Conservation (phyloP, 768 basidiomycete genomes). For the Termitomyces sp. region DNA sequence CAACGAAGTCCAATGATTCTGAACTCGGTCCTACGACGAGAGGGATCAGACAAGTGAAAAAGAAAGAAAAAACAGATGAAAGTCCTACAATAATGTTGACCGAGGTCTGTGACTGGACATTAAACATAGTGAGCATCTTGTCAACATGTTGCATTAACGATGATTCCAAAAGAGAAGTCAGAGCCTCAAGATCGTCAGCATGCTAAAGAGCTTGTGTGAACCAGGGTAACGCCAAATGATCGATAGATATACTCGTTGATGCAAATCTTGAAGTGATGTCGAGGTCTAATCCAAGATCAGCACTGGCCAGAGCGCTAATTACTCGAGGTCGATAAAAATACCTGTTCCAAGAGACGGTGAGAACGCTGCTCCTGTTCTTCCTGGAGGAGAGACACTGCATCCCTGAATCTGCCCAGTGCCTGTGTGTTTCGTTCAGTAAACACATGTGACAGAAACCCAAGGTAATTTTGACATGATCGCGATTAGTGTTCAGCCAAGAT, state of each 20-base stretch:
- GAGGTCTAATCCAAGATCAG: slow-evolving; percentile 1
- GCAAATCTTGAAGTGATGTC: slow-evolving; percentile 4
- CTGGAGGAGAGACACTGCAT: background rate
- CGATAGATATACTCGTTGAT: slow-evolving; percentile 1
- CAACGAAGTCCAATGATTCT: slow-evolving; percentile 10
- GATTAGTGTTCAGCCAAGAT: background rate
- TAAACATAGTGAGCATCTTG: slow-evolving; percentile 1
- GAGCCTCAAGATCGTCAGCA: slow-evolving; percentile 1
- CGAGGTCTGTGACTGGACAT: slow-evolving; percentile 9
- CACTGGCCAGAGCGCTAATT: too few relatives aligned
- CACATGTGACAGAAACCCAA: background rate
- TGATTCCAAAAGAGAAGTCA: background rate
- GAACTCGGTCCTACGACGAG: slow-evolving; percentile 7
- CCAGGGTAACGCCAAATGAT: background rate
- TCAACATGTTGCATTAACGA: slow-evolving; percentile 2
- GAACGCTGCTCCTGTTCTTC: slow-evolving; percentile 1
- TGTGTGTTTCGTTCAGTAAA: background rate
- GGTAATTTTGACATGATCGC: slow-evolving; percentile 1
- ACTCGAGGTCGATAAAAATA: background rate
- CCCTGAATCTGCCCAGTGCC: slow-evolving; percentile 1
- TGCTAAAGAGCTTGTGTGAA: slow-evolving; percentile 1
- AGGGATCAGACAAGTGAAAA: background rate
- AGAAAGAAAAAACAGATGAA: background rate
- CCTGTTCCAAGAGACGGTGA: slow-evolving; percentile 6
- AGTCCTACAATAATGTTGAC: slow-evolving; percentile 13